Evolutionary conservation across 805 yeast genomes (phyloP), one percentile per base, ranked within the genome.

Genomic region (Yamadazyma sp.): DNA sequence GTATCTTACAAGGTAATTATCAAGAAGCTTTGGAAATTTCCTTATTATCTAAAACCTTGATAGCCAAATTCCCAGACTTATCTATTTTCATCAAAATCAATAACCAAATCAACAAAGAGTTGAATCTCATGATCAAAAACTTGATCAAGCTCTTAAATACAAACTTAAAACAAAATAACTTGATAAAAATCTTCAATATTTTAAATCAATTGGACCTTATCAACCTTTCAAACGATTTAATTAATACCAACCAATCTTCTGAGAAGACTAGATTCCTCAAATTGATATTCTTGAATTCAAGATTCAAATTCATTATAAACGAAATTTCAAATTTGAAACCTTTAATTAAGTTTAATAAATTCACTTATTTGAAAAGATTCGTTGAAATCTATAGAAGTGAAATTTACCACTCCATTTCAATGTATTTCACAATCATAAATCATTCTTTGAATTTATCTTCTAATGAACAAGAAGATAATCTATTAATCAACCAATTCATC

Each of bases 11-110:
- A 30, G 96, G 96, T 0, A 85, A 84, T 50, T 93, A 89, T 53
- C 83, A 87, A 22, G 95, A 88, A 50, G 88, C 96, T 7, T 72
- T 91, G 23, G 95, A 91, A 54, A 75, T 91, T 10, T 82, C 88
- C 9, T 73, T 83, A 20, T 79, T 85, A 49, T 78, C 84, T 1
- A 73, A 81, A 43, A 70, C 94, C 36, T 64, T 93, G 16, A 65
- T 73, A 0, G 75, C 80, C 12, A 69, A 94, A 39, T 89, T 82
- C 55, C 86, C 88, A 6, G 72, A 73, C 27, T 58, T 81, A 7
- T 55, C 61, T 1, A 50, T 83, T 1, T 73, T 86, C 23, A 63
- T 58, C 13, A 60, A 67, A 25, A 74, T 78, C 7, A 76, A 73
- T 36, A 28, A 38, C 0, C 77, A 73, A 35, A 72, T 86, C 25